Evolutionary conservation across 2,329 filamentous ascomycete genomes (phyloP), one percentile per base, ranked within the genome.

Genomic region (Nemania sp.): DNA sequence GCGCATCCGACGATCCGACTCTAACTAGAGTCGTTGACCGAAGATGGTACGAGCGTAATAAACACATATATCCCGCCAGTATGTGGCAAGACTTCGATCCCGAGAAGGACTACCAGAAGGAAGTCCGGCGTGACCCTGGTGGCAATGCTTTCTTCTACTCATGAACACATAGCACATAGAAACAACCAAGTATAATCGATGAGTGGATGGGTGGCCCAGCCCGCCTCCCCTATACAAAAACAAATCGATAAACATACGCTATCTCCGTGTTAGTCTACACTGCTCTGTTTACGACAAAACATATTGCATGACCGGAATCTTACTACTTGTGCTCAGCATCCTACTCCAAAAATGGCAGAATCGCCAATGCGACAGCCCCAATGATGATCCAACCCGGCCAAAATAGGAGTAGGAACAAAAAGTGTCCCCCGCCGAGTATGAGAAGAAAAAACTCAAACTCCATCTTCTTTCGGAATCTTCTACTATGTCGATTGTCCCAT

Each of bases 31-130:
- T 99, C 3, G 95, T 99, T 3, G 95, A 99, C 82, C 88, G 96
- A 68, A 86, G 96, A 68, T 99, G 96, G 96, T 99, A 98, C 79
- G 94, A 98, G 83, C 89, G 90, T 76, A 98, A 98, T 79, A 99
- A 98, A 81, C 96, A 99, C 80, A 98, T 99, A 66, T 99, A 95
- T 79, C 96, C 96, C 0, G 95, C 95, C 22, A 98, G 93, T 78
- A 88, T 95, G 54, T 99, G 96, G 96, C 93, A 94, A 74, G 92
- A 97, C 70, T 99, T 97, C 79, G 94, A 97, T 73, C 92, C 94
- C 0, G 93, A 93, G 69, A 93, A 92, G 80, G 92, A 98, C 75
- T 97, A 97, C 82, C 87, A 89, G 76, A 87, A 85, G 71, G 89
- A 93, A 73, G 88, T 94, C 45, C 88, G 93, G 74, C 92, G 93